phyloP scores from a whole-genome alignment of 1,284 basidiomycete genomes.

The Ganoderma sp. region DNA sequence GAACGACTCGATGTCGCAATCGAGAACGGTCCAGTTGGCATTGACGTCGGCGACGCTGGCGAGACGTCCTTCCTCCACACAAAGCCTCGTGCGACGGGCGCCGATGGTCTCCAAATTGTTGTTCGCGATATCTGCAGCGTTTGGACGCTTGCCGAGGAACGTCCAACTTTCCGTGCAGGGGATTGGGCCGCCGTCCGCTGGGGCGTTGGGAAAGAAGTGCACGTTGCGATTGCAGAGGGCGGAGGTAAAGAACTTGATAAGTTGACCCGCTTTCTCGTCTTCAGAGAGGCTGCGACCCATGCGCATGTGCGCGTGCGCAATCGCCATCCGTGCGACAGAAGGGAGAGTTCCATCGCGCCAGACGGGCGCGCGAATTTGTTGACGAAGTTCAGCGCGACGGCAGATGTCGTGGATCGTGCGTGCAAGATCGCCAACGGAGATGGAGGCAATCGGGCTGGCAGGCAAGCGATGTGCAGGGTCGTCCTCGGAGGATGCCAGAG shows the following conservation, averaged over 20 bases:
- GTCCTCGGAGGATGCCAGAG: background rate
- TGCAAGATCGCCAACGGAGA: background rate
- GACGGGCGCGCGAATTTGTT: background rate
- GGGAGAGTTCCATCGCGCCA: background rate
- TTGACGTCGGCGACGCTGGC: background rate
- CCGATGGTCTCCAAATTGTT: background rate
- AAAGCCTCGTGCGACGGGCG: background rate
- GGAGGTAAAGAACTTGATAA: background rate
- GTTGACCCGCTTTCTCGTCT: background rate
- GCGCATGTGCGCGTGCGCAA: background rate
- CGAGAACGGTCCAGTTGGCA: background rate
- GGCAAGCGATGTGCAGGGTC: background rate
- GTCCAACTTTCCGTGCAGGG: background rate
- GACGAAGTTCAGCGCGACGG: background rate
- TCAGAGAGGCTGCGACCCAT: background rate
- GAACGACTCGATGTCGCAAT: background rate
- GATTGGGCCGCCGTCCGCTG: background rate
- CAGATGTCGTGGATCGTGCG: background rate
- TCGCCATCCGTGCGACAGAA: background rate
- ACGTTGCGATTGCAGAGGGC: background rate
- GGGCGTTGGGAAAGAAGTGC: background rate
- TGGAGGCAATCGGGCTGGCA: background rate
- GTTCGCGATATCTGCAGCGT: background rate
- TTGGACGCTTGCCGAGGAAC: background rate
- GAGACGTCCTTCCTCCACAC: background rate